Evolutionary conservation across 225 moss, liverwort and hornwort species (phyloP).

Genomic region (Polytrichum commune): DNA sequence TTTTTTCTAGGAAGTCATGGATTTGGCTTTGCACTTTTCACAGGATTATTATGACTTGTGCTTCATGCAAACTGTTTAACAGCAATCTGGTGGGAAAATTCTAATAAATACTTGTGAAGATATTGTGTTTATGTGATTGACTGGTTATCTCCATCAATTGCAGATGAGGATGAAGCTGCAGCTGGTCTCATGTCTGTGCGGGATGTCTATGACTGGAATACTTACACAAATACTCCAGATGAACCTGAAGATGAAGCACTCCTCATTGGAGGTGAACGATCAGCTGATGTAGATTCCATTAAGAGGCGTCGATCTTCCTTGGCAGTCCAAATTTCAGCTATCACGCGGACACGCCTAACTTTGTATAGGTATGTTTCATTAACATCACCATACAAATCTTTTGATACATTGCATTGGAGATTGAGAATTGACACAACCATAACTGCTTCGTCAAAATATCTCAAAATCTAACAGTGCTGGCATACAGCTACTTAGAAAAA

Average conservation of each 20-base stretch:
- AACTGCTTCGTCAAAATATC: no score
- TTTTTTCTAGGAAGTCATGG: no score
- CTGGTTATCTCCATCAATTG: slow-evolving; percentile 11
- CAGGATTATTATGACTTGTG: no score
- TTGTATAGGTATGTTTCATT: slow-evolving; percentile 46
- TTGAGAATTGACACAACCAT: no score
- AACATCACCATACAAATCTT: no score
- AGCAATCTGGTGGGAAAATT: no score
- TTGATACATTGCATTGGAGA: no score
- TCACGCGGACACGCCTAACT: slow-evolving; percentile 61
- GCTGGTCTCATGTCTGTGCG: slow-evolving; percentile 71
- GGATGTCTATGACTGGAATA: slow-evolving; percentile 55
- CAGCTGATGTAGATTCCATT: slow-evolving; percentile 61
- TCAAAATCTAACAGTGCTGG: no score
- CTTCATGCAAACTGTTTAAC: no score
- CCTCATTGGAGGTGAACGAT: slow-evolving; percentile 64
- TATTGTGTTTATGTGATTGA: slow-evolving; percentile 1
- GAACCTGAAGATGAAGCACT: slow-evolving; percentile 78
- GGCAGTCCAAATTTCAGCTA: slow-evolving; percentile 50
- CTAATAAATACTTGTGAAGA: no score
- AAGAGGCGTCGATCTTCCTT: slow-evolving; percentile 56
- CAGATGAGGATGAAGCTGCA: slow-evolving; percentile 88
- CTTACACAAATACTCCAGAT: slow-evolving; percentile 40
- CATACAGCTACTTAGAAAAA: no score
- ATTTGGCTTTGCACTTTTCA: no score